These are phyloP conservation scores for Chaetomium sp. DNA, from an alignment of 2,329 filamentous ascomycete species.

Conservation along the genomic window DNA sequence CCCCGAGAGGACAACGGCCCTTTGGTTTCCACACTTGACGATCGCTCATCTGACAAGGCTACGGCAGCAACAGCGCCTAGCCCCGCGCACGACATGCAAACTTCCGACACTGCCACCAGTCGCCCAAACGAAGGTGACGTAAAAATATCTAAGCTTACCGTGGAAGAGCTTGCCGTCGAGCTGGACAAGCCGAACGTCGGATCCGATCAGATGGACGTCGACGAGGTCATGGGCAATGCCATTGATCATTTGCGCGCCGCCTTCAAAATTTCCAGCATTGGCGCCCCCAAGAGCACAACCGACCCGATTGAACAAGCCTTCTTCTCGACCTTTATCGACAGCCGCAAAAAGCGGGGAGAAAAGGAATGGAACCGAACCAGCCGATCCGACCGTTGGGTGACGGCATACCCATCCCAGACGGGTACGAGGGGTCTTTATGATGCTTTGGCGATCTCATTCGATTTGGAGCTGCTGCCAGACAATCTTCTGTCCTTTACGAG, in stretches of 20 bases:
- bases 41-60: conserved; percentile 15
- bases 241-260: conserved; percentile 87
- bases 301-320: conserved; percentile 72
- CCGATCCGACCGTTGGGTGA: conserved; percentile 58
- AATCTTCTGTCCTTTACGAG: conserved; percentile 61
- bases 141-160: conserved; percentile 18
- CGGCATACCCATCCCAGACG: conserved; percentile 49
- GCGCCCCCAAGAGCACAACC: conserved; percentile 30
- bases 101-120: neutral
- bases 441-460: conserved; percentile 79
- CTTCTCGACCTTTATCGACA: conserved; percentile 56
- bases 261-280: conserved; percentile 59
- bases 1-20: conserved; percentile 32
- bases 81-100: conserved; percentile 9
- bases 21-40: conserved; percentile 28
- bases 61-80: conserved; percentile 13
- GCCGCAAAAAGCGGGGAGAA: conserved; percentile 47
- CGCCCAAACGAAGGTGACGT: neutral
- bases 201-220: conserved; percentile 82
- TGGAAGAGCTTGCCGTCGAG: conserved; percentile 21
- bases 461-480: conserved; percentile 66
- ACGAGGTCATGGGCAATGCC: conserved; percentile 90
- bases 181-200: conserved; percentile 28
- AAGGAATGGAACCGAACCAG: conserved; percentile 38
- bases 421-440: conserved; percentile 64